These are phyloP conservation scores for Macrotyloma uniflorum DNA, from an alignment of 306 rosid species.

Conservation along the genomic window DNA sequence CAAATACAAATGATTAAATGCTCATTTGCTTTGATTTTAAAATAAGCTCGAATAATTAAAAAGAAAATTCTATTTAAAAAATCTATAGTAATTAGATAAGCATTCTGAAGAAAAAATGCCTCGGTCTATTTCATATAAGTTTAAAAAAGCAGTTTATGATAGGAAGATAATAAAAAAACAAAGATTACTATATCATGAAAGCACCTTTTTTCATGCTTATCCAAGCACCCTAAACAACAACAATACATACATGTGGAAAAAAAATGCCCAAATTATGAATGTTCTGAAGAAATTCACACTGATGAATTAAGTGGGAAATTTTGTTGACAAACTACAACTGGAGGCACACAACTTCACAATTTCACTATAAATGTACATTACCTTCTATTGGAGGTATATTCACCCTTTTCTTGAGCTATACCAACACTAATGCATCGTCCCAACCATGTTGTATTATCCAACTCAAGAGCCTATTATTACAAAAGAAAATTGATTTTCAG, in stretches of 20 bases:
- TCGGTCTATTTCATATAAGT: neutral
- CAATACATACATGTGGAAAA: neutral
- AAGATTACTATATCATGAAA: neutral
- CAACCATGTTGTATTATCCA: slow-evolving; percentile 35
- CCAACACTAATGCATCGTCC: slow-evolving; percentile 25
- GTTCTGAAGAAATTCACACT: neutral
- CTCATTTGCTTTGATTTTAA: neutral
- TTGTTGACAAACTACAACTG: neutral
- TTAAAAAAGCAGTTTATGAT: neutral
- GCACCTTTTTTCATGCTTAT: neutral
- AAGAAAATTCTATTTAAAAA: neutral
- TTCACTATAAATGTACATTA: slow-evolving; percentile 19
- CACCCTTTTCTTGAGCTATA: slow-evolving; percentile 30
- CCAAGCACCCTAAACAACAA: neutral
- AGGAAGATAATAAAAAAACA: neutral
- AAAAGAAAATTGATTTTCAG: neutral
- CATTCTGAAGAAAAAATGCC: neutral
- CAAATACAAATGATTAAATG: neutral
- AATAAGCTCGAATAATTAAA: neutral
- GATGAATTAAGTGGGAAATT: neutral
- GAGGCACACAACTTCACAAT: neutral
- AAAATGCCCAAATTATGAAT: neutral
- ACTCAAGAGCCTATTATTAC: slow-evolving; percentile 41
- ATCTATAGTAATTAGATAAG: neutral
- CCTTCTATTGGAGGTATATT: slow-evolving; percentile 40